Base-by-base conservation (phyloP, 164 flowering plant species). In the Akebia trifoliata region DNA sequence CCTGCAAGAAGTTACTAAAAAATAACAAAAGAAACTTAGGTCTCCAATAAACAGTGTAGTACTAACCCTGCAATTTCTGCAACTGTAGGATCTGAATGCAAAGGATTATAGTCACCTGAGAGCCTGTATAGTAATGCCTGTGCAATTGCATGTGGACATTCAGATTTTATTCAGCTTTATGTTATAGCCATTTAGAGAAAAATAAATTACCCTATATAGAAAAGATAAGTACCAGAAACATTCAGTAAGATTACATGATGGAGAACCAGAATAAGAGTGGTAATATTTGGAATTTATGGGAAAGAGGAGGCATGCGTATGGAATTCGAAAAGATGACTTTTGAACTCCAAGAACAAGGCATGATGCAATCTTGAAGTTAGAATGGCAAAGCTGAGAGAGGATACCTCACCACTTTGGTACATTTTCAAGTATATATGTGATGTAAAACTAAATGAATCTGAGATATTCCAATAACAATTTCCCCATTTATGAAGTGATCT, bases 101-200 rank as follows among this genome's bases (percentile, higher is more conserved):
- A 63, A 60, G 95, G 98, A 66, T 87, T 89, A 71, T 89, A 85
- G 67, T 93, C 98, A 64, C 98, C 98, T 60, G 95, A 85, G 14
- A 93, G 76, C 75, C 98, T 77, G 76, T 93, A 89, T 21, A 93
- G 60, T 61, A 93, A 67, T 32, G 98, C 98, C 98, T 93, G 88
- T 77, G 72, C 36, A 50, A 44, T 3, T 40, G 20, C 12, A 22
- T 17, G 22, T 32, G n/a, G 54, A 32, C n/a, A 4, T 36, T 37
- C 57, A 60, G 51, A 62, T 34, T 20, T 17, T 31, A 32, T 18
- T 35, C 14, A 30, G 15, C 26, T n/a, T 6, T 6, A 2, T 7
- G 8, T 40, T 12, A 17, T 4, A 30, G 31, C 4, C 18, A 17
- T 7, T 20, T 1, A 22, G 30, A 25, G 5, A 2, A 28, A 35